Evolutionary conservation across 2,329 filamentous ascomycete genomes (phyloP), one percentile per base, ranked within the genome.

Genomic region (Phaeosphaeriaceae sp.): DNA sequence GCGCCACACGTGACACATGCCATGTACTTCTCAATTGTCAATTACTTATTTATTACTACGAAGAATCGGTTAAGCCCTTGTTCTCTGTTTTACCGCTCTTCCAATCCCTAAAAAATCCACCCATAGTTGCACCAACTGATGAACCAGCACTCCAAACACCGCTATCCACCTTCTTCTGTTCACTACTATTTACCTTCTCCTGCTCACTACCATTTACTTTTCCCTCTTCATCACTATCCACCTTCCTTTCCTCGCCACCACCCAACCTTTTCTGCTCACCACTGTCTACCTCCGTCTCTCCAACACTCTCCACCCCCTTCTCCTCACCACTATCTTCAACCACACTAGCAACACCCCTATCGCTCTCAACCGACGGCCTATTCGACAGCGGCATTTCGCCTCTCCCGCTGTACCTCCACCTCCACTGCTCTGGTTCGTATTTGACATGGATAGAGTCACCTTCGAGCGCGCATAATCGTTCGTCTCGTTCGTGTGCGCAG

Each of bases 1-100:
- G 16, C 6, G 9, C 20, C 16, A 42, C 54, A 57, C 54, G 54
- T 57, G 54, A 54, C 40, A 17, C 34, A 15, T n/a, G 28, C 35
- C 20, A 7, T 42, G 34, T 18, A 18, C 28, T 18, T 2, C 20
- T 12, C 21, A n/a, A 21, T 23, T 21, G 11, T n/a, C 21, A 8
- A 26, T 38, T 15, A 38, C 20, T 8, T 26, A 26, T n/a, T 30
- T 12, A 16, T 8, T 20, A 20, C 3, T 34, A 11, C 44, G 48
- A 42, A 32, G 40, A 38, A 46, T 3, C 13, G 16, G 6, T 13
- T 20, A 12, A 26, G 23, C 6, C 16, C 12, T 21, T 18, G 11
- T 20, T 33, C 15, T 20, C 13, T n/a, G 20, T 12, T 15, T 41
- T 7, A 12, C 33, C 20, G 21, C 32, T 42, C 15, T 17, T 32